A percentile compares a stretch with the other conserved stretches of the same genome.
phyloP scores from a whole-genome alignment of 208 protist species.

The Leishmania martiniquensis region DNA sequence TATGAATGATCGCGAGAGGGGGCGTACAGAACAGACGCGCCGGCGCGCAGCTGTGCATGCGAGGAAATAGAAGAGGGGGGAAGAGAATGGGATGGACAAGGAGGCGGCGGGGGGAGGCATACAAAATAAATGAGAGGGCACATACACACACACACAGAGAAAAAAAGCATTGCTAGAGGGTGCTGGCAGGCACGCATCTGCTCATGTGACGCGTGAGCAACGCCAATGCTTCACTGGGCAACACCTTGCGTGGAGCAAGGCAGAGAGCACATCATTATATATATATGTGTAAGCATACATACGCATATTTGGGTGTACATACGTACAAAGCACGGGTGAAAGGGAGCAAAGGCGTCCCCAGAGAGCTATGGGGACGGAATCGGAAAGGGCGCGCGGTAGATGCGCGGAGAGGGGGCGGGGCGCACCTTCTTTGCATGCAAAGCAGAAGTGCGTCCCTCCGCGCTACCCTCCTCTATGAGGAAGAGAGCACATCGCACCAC shows the following conservation, averaged over 20 bases:
- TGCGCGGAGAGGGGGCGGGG: background rate
- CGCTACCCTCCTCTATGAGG: no score
- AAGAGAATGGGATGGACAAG: background rate
- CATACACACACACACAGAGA: background rate
- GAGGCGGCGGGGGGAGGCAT: background rate
- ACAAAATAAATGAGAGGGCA: background rate
- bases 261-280: background rate
- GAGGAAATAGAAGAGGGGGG: background rate
- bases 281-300: no score
- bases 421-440: no score
- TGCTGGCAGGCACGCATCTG: background rate
- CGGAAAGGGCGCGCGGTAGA: background rate
- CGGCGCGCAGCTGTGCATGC: background rate
- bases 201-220: background rate
- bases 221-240: background rate
- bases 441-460: no score
- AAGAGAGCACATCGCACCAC: no score
- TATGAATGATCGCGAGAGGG: no score
- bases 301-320: no score
- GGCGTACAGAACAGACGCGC: background rate
- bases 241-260: background rate
- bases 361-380: background rate
- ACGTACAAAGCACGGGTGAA: no score
- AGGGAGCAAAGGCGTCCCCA: conserved; percentile 10
- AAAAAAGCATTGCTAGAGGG: background rate